Base-by-base conservation (phyloP, 176 grass and related monocot genomes). In the Musa troglodytarum region DNA sequence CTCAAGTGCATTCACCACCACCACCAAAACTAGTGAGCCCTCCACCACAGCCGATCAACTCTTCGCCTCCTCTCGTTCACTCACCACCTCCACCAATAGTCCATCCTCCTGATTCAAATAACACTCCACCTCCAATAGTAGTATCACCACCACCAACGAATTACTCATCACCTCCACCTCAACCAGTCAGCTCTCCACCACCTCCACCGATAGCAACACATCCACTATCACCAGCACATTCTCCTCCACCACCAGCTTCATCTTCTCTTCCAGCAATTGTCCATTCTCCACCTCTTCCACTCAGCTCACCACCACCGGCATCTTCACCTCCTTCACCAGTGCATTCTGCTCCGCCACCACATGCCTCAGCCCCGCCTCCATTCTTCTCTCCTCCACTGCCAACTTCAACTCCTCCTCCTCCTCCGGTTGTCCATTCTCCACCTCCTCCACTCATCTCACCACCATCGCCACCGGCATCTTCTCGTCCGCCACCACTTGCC, bases 221-320 rank as follows among this genome's bases (percentile, higher is more conserved):
- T 75, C 51, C 80, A 53, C 80, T 63, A 8, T 50, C 80, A 43
- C 29, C 61, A 75, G 16, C 76, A 19, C 29, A 29, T 29, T 29
- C 29, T 29, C 2, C 29, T 3, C 29, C 29, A 29, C 29, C 29
- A 29, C 17, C 56, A 19, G 17, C 6, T 2, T 6, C 56, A 19
- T 59, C 56, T 59, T 17, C 56, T n/a, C 56, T 2, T 19, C 13
- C 56, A 3, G 29, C 29, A 29, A 2, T 29, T 29, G 29, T 29
- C 29, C 29, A 29, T 29, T 29, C 29, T 29, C 29, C 29, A 29
- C 29, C 29, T 29, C 2, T 2, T 29, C 29, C 29, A 29, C 29
- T 29, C 29, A 29, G 29, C 29, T 29, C 2, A 29, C 55, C 10
- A 57, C 55, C 55, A 57, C 9, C 12, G 9, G 12, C 55, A 17